Conservation (phyloP, 1,284 basidiomycete species). For the Boletus smithii region DNA sequence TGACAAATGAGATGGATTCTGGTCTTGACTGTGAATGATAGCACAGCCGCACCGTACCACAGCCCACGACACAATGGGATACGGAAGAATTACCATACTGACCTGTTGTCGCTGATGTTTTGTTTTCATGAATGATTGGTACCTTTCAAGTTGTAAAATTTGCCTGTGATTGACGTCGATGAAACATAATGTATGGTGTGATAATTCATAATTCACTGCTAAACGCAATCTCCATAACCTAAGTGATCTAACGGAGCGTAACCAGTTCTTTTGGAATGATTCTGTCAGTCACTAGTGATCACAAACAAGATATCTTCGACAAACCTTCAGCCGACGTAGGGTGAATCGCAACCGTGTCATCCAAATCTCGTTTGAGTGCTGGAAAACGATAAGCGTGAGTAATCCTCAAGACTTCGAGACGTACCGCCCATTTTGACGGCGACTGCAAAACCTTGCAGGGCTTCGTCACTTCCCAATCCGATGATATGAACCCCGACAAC, state of each 20-base stretch:
- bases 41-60: too few species aligned
- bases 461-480: conserved; percentile 87
- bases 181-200: too few species aligned
- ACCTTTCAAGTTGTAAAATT: too few species aligned
- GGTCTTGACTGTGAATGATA: too few species aligned
- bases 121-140: too few species aligned
- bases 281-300: conserved; percentile 13
- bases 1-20: too few species aligned
- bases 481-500: conserved; percentile 95
- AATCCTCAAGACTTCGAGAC: conserved; percentile 23
- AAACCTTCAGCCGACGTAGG: conserved; percentile 75
- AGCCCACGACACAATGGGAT: too few species aligned
- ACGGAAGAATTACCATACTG: too few species aligned
- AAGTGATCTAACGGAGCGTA: conserved; percentile 27
- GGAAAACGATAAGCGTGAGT: conserved; percentile 5
- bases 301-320: conserved; percentile 18
- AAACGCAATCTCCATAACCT: too few species aligned
- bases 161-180: too few species aligned
- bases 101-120: too few species aligned
- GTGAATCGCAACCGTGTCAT: conserved; percentile 90
- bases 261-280: conserved; percentile 22
- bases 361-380: conserved; percentile 81
- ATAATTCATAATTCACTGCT: too few species aligned
- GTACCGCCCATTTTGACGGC: conserved; percentile 93
- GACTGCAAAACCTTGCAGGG: conserved; percentile 91